Base-by-base conservation (phyloP, 2,329 filamentous ascomycete genomes). In the Macrophomina tecta region DNA sequence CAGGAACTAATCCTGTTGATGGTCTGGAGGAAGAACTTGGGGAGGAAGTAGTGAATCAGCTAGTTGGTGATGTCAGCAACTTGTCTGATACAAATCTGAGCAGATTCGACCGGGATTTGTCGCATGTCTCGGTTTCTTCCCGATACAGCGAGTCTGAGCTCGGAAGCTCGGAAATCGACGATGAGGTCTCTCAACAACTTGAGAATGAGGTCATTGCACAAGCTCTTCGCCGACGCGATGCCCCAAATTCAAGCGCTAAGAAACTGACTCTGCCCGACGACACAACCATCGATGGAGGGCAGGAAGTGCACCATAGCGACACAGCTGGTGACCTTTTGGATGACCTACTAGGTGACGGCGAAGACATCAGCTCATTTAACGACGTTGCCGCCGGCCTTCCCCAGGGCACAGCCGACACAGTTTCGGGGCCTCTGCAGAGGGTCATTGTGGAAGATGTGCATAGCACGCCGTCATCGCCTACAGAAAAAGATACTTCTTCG, bases 151-250 rank as follows among this genome's bases (percentile, higher is more conserved):
- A 66, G 16, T 36, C 45, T 16, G 58, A 62, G 5, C 9, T 38
- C 5, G 5, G 12, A 28, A 62, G 45, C 45, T 62, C 58, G 18
- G 58, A 49, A 16, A 62, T 62, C 18, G 34, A 58, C 3, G 64
- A 42, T 6, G 52, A 66, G 8, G 40, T 56, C 14, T 48, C 64
- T 9, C 53, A 58, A 9, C 64, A 66, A 28, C 53, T 66, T 32
- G 64, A 55, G n/a, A 58, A 66, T 18, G 64, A 66, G 30, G 52
- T 66, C 34, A 62, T 62, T 38, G 58, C 58, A 16, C 58, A 62
- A 62, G 58, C 58, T 38, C 58, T 62, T 36, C 58, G 58, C 23
- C n/a, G 49, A 16, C 34, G 58, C 8, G 45, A 48, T 6, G 46
- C 28, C 9, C 7, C 9, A 9, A 23, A 23, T 23, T 53, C 49